Conservation (phyloP, 805 yeast species). For the Ogataea populi-albae region DNA sequence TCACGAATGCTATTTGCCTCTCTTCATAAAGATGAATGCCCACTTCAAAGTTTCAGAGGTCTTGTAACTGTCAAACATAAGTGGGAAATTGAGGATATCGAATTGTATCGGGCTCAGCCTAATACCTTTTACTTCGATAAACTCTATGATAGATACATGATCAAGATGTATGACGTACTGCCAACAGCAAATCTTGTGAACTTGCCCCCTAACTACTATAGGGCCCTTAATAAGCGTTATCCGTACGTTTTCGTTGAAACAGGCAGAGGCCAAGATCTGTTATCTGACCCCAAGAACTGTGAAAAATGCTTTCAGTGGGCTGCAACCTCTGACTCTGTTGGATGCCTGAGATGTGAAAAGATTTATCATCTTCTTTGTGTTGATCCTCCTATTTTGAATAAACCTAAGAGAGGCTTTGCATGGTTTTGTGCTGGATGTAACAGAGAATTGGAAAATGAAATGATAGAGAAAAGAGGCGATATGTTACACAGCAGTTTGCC, state of each 20-base stretch:
- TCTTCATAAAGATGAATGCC: conserved; percentile 82
- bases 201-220: conserved; percentile 57
- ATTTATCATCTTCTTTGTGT: conserved; percentile 79
- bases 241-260: conserved; percentile 73
- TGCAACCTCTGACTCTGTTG: conserved; percentile 63
- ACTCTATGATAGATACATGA: conserved; percentile 82
- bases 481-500: conserved; percentile 31
- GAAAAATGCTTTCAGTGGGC: conserved; percentile 86
- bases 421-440: conserved; percentile 87
- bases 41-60: conserved; percentile 73
- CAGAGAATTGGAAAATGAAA: conserved; percentile 49
- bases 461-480: conserved; percentile 35
- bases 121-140: conserved; percentile 81
- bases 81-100: conserved; percentile 60
- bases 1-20: conserved; percentile 79
- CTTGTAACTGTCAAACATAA: conserved; percentile 65
- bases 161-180: conserved; percentile 74
- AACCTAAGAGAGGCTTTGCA: conserved; percentile 83
- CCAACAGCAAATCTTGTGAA: conserved; percentile 57
- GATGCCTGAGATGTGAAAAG: conserved; percentile 73
- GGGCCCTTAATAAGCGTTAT: conserved; percentile 63
- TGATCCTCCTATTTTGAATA: conserved; percentile 75
- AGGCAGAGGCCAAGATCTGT: conserved; percentile 59
- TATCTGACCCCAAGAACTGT: conserved; percentile 66
- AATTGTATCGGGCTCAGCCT: conserved; percentile 53